A percentile compares a stretch with the other conserved stretches of the same genome.
These are phyloP conservation scores for Boletus sp. DNA, from an alignment of 768 basidiomycete species.

Conservation along the genomic window DNA sequence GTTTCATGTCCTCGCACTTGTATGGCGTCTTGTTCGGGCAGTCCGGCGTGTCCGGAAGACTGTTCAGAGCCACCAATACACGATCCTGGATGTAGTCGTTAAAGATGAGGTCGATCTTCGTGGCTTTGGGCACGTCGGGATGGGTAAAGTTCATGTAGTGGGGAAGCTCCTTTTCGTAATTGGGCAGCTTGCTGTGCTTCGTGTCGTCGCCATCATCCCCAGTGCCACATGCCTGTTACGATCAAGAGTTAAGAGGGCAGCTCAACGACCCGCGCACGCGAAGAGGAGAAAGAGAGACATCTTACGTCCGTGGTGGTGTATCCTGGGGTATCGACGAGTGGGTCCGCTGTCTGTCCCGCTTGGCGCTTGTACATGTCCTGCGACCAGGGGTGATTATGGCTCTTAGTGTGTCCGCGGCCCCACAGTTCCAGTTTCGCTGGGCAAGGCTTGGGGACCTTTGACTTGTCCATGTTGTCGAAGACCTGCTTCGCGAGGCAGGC, in stretches of 20 bases:
- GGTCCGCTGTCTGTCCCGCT: slow-evolving; percentile 37
- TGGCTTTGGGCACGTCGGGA: too few species aligned
- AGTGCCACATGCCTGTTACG: too few species aligned
- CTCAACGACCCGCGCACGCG: too few species aligned
- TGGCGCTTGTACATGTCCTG: slow-evolving; percentile 39
- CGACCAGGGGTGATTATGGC: slow-evolving; percentile 55
- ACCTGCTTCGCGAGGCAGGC: slow-evolving; percentile 51
- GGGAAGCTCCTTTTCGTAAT: too few species aligned
- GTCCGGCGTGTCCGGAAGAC: neutral
- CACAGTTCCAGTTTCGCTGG: slow-evolving; percentile 26
- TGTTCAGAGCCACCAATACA: neutral
- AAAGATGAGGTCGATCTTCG: slow-evolving; percentile 17
- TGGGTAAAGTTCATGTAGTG: too few species aligned
- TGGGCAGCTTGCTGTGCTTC: too few species aligned
- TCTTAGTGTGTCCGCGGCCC: slow-evolving; percentile 49
- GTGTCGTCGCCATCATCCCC: too few species aligned
- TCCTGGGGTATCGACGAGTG: slow-evolving; percentile 68
- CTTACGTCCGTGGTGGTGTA: slow-evolving; percentile 70
- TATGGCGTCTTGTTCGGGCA: neutral
- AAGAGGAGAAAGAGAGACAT: too few species aligned
- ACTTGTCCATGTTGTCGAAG: slow-evolving; percentile 49
- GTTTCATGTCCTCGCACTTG: neutral
- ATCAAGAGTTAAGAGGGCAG: too few species aligned
- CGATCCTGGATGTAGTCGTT: neutral
- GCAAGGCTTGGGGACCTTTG: slow-evolving; percentile 13